Percentiles rank a stretch among this genome's conserved stretches.
Conservation (phyloP, 306 rosid genomes). For the Biancaea sappan region DNA sequence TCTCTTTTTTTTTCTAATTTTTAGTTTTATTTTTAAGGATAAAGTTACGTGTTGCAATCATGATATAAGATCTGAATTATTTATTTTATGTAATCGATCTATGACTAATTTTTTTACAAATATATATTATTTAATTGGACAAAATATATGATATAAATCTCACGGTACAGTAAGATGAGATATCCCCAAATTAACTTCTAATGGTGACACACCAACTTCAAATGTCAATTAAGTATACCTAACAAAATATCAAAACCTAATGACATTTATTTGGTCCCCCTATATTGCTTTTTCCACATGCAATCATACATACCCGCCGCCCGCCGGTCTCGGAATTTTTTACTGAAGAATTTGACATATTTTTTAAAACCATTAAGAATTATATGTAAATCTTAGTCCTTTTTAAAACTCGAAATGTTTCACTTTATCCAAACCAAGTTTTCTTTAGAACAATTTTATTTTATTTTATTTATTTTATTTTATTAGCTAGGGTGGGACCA, state of each 20-base stretch:
- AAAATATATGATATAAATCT: too few species aligned
- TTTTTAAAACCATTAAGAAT: not conserved
- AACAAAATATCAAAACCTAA: slow-evolving; percentile 18
- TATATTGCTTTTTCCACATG: slow-evolving; percentile 14
- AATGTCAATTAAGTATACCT: slow-evolving; percentile 28
- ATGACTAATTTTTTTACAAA: too few species aligned
- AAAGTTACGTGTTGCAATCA: too few species aligned
- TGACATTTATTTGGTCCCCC: slow-evolving; percentile 5
- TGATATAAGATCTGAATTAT: too few species aligned
- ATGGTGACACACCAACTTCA: slow-evolving; percentile 1
- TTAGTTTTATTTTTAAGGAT: too few species aligned
- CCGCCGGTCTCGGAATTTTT: slow-evolving; percentile 17
- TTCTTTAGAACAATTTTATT: too few species aligned
- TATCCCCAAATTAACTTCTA: not conserved
- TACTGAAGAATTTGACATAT: not conserved
- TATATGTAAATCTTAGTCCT: not conserved
- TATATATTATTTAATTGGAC: slow-evolving; percentile 19
- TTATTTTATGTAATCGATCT: too few species aligned
- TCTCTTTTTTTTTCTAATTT: too few species aligned
- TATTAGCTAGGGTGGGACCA: not conserved
- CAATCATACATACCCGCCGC: slow-evolving; percentile 33
- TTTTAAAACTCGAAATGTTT: too few species aligned
- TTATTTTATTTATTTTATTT: too few species aligned
- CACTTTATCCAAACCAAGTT: too few species aligned
- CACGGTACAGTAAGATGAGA: too few species aligned